Evolutionary conservation across 1,284 basidiomycete species (phyloP).

Genomic region (Cryptococcus sp.): DNA sequence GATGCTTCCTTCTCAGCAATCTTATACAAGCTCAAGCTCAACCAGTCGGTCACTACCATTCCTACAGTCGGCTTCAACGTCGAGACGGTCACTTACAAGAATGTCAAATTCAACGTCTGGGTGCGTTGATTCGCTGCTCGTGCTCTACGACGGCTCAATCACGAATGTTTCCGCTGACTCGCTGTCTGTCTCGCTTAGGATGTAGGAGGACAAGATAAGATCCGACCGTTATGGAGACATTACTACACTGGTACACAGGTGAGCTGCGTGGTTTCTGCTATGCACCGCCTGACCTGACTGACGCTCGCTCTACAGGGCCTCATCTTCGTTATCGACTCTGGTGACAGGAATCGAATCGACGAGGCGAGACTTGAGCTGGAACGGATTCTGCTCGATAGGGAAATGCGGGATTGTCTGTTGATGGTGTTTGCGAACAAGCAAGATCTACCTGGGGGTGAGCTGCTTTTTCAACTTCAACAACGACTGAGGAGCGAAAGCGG

Average conservation of each 20-base stretch:
- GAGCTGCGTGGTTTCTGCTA: conserved; percentile 13
- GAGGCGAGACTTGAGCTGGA: conserved; percentile 96
- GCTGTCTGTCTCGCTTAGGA: conserved; percentile 57
- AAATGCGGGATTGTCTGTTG: conserved; percentile 96
- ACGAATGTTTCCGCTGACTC: background rate
- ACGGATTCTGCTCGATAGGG: conserved; percentile 92
- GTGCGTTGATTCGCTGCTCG: conserved; percentile 31
- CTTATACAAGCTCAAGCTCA: conserved; percentile 98
- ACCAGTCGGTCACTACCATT: conserved; percentile 98
- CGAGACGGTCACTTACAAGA: conserved; percentile 99
- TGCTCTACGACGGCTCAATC: background rate
- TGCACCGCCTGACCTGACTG: conserved; percentile 34
- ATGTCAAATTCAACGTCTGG: conserved; percentile 99
- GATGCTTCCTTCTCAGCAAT: conserved; percentile 66
- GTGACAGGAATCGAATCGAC: conserved; percentile 92
- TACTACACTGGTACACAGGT: conserved; percentile 71
- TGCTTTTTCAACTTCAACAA: background rate
- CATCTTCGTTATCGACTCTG: conserved; percentile 66
- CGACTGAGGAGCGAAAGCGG: background rate
- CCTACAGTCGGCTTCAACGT: conserved; percentile 96
- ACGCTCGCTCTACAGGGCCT: conserved; percentile 56
- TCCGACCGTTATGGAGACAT: conserved; percentile 96
- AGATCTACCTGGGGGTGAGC: conserved; percentile 89
- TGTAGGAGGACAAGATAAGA: conserved; percentile 99
- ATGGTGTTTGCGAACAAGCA: conserved; percentile 99